Percentiles rank a stretch among this genome's conserved stretches.
These are phyloP conservation scores for Podosphaera xanthii DNA, from an alignment of 2,329 filamentous ascomycete species.

Conservation along the genomic window DNA sequence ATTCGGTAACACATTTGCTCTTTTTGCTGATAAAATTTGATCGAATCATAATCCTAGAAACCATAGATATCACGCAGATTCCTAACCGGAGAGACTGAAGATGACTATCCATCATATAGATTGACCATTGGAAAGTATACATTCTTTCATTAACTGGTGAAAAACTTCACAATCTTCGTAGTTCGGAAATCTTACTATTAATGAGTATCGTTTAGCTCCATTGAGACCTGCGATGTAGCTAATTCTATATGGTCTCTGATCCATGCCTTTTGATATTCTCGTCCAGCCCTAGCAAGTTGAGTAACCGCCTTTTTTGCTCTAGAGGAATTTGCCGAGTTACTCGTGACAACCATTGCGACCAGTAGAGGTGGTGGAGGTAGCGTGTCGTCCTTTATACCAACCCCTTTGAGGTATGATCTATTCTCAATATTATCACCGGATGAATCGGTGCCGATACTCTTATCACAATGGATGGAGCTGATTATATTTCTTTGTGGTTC, in stretches of 20 bases:
- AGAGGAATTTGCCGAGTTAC: conserved; percentile 22
- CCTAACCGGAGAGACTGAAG: too few relatives aligned
- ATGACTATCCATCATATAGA: too few relatives aligned
- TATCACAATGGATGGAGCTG: not conserved
- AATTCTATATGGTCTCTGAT: conserved; percentile 15
- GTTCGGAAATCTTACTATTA: too few relatives aligned
- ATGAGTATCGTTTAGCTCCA: too few relatives aligned
- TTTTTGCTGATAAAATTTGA: too few relatives aligned
- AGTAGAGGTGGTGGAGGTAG: conserved; percentile 24
- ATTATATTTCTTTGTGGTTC: not conserved
- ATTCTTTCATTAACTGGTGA: too few relatives aligned
- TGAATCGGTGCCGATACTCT: too few relatives aligned
- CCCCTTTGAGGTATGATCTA: not conserved
- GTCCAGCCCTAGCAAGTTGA: conserved; percentile 29
- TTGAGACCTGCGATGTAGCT: not conserved
- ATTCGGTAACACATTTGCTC: too few relatives aligned
- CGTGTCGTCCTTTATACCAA: not conserved
- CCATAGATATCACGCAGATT: too few relatives aligned
- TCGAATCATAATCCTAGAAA: too few relatives aligned
- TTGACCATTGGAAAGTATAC: too few relatives aligned
- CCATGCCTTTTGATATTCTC: conserved; percentile 32
- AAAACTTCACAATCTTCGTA: too few relatives aligned
- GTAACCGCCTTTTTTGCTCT: conserved; percentile 30
- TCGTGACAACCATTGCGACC: conserved; percentile 30
- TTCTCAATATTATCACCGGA: not conserved